Evolutionary conservation across 441 rosid genomes (phyloP), one percentile per base, ranked within the genome.

Genomic region (Eutrema salsugineum): DNA sequence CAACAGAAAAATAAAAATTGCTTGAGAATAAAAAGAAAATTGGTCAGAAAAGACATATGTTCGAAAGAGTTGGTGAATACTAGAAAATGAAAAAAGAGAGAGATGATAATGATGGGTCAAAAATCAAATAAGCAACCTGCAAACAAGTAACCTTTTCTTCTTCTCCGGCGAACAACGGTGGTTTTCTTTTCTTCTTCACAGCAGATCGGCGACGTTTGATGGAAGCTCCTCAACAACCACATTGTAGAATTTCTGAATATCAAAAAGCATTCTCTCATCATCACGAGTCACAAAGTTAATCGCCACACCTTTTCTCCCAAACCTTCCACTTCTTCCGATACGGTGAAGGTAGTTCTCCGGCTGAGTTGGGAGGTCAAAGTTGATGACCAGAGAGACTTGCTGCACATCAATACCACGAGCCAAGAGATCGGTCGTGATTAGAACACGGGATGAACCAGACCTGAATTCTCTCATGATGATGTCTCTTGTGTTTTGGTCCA

Each of bases 271-370:
- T 70, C 87, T 86, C 58, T 90, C 96, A 60, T 90, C 93, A 3
- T 86, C 93, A 69, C 11, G 80, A 0, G 93, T 90, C 79, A 86
- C 82, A 57, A 90, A 90, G 75, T 90, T 88, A 20, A 90, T 87
- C 12, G 96, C 96, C 19, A 86, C 93, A 68, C 93, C 88, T 69
- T 86, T 90, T 54, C 93, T 86, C 54, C 96, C 93, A 35, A 86
- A 90, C 46, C 93, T 82, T 53, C 93, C 96, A 76, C 96, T 79
- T 57, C 91, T 86, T 40, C 91, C 93, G 28, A 90, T 90, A 17
- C 96, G 89, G 74, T 90, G 96, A 36, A 90, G 96, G 68, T 90
- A 90, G 70, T 88, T 90, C 83, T 90, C 96, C 0, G 93, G 96
- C 77, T 88, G 96, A 38, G 90, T 90, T 0, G 96, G 93, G 49